phyloP scores from a whole-genome alignment of 306 rosid genomes.

The Ammopiptanthus mongolicus region DNA sequence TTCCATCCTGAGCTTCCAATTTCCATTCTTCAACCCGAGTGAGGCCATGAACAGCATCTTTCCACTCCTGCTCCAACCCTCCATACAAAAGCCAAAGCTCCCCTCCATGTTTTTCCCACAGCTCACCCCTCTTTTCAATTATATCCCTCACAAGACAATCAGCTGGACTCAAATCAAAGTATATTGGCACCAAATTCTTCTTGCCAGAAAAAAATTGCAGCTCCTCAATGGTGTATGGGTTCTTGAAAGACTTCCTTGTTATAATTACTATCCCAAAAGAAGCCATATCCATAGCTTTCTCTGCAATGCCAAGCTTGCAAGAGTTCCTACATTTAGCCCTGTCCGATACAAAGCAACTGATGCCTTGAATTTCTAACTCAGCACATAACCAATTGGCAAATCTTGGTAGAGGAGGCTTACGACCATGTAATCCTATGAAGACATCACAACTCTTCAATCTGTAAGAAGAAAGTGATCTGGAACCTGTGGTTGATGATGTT shows the following conservation, averaged over 20 bases:
- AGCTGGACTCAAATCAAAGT: slow-evolving; percentile 71
- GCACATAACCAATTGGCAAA: slow-evolving; percentile 86
- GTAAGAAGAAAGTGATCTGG: slow-evolving; percentile 59
- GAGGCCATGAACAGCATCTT: slow-evolving; percentile 70
- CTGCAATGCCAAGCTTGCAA: slow-evolving; percentile 59
- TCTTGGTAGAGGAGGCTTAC: slow-evolving; percentile 57
- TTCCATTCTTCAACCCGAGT: slow-evolving; percentile 85
- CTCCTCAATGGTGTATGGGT: slow-evolving; percentile 84
- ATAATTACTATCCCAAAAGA: slow-evolving; percentile 75
- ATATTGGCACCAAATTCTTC: slow-evolving; percentile 87
- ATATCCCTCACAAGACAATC: slow-evolving; percentile 92
- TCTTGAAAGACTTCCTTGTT: slow-evolving; percentile 80
- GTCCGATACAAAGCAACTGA: slow-evolving; percentile 77
- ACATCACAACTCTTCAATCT: slow-evolving; percentile 78
- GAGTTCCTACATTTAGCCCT: slow-evolving; percentile 66
- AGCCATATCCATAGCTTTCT: slow-evolving; percentile 86
- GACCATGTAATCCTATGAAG: slow-evolving; percentile 76
- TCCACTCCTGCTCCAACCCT: slow-evolving; percentile 90
- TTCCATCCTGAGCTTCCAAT: slow-evolving; percentile 81
- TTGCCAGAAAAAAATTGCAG: slow-evolving; percentile 61
- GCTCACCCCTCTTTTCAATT: slow-evolving; percentile 85
- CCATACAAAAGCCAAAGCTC: slow-evolving; percentile 81
- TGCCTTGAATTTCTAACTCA: slow-evolving; percentile 87
- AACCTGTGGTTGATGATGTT: slow-evolving; percentile 40
- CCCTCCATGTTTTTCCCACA: slow-evolving; percentile 89